Evolutionary conservation across 2,329 filamentous ascomycete genomes (phyloP).

Genomic region (Penicillium sclerotiorum): DNA sequence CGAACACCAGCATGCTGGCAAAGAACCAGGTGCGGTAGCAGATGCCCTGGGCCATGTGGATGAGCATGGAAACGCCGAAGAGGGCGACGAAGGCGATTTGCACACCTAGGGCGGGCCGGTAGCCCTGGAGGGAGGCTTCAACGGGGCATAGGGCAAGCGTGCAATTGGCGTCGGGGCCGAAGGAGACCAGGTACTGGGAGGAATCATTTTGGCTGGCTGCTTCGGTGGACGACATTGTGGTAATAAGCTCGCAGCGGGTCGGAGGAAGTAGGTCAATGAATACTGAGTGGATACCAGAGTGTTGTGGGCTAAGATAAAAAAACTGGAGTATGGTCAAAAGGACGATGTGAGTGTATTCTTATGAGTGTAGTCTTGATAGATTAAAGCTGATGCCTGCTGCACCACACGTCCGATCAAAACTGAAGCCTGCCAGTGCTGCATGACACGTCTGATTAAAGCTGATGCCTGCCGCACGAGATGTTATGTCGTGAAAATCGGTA

Average conservation of each 20-base stretch:
- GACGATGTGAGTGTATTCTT: conserved; percentile 2
- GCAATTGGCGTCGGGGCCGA: conserved; percentile 31
- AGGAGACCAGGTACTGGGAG: conserved; percentile 10
- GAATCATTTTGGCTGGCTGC: conserved; percentile 5
- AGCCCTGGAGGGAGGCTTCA: conserved; percentile 45
- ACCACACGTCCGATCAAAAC: not conserved
- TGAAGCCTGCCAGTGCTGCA: not conserved
- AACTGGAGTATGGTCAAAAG: conserved; percentile 2
- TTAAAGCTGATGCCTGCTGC: not conserved
- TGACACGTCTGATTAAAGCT: too few relatives aligned
- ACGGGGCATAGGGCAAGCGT: conserved; percentile 45
- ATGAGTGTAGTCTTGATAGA: not conserved
- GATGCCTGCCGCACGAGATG: too few relatives aligned
- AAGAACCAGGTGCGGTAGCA: conserved; percentile 45
- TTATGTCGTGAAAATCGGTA: not conserved
- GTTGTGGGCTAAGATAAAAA: conserved; percentile 4
- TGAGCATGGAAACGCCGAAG: conserved; percentile 45
- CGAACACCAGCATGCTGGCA: conserved; percentile 55
- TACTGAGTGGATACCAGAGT: conserved; percentile 6
- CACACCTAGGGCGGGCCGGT: conserved; percentile 45
- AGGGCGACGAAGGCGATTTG: conserved; percentile 48
- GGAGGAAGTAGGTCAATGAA: conserved; percentile 7
- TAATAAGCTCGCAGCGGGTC: conserved; percentile 5
- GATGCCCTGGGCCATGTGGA: conserved; percentile 42
- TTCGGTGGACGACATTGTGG: conserved; percentile 7